Evolutionary conservation across 2,329 filamentous ascomycete genomes (phyloP), one percentile per base, ranked within the genome.

Genomic region (Ophiosphaerella korrae): DNA sequence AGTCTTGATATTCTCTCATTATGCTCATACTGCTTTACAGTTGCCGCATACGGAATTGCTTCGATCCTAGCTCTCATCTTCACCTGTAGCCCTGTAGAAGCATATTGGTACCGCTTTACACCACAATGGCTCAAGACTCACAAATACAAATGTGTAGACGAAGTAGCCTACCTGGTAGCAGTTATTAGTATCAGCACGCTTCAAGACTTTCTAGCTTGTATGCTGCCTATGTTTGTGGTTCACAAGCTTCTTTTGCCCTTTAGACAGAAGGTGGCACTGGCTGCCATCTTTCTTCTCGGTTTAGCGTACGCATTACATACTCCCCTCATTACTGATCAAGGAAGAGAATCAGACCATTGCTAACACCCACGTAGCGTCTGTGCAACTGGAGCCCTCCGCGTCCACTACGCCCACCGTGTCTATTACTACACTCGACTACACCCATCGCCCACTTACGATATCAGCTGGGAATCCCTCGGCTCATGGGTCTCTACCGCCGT

Each of bases 31-130:
- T 21, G 14, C 45, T 35, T n/a, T 6, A 5, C 11, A 47, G 48
- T 60, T 18, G 56, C 45, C 7, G 24, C 41, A 3, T 60, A 57
- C 26, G 53, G 55, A 18, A 49, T 57, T 11, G 26, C 43, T 18
- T 55, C 42, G 21, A 53, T 49, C 23, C 33, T 54, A 11, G 48
- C 45, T 7, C 26, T 60, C 6, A 42, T 57, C 21, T 57, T 62
- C 39, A 52, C 48, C 13, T 62, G 57, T 41, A 39, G 26, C 7
- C 58, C 58, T 8, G 29, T 58, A 16, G 49, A 59, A 40, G 58
- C 58, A 29, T 62, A 53, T 37, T 62, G 58, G 56, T 54, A 51
- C 36, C 58, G 52, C 13, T 52, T 55, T 34, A 53, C 52, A 2
- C 37, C 42, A 3, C 45, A 29, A 9, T 60, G 59, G 57, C 18